Evolutionary conservation across 2,329 filamentous ascomycete genomes (phyloP), one percentile per base, ranked within the genome.

Genomic region (Ceratocystis colombiana): DNA sequence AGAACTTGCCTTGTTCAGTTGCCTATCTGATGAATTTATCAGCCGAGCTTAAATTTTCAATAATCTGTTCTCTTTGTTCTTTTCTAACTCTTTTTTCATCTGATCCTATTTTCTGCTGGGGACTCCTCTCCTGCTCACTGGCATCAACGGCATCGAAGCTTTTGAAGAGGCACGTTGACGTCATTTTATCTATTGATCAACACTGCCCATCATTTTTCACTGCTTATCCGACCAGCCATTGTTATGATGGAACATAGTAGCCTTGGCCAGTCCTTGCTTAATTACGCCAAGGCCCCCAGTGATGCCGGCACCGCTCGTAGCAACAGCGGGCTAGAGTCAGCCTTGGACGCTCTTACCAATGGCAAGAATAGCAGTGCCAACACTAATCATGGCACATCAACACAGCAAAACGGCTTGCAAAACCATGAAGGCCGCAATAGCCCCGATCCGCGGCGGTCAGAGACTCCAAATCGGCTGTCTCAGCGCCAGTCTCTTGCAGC

Each of bases 241-340:
- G 44, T 33, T 41, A 63, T 59, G 65, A 22, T 57, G 25, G 66
- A 67, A 33, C 61, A 67, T 20, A 17, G 28, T n/a, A 66, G 61
- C 25, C 62, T 67, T 5, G 66, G 66, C 41, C 62, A 50, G 15
- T 64, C 66, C 28, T 57, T 67, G 41, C 55, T 67, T 12, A 67
- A 53, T 33, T 67, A 67, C 41, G 66, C 66, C 45, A 64, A 64
- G 44, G 66, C 66, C 28, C 55, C 66, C 12, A 67, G 66, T 37
- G 62, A 64, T 10, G 66, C 62, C 22, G 66, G 66, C 37, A 64
- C 66, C 8, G 45, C 44, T 37, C 46, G 59, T 7, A 67, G 48
- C 22, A 62, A 46, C 5, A 67, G 50, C 46, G 66, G 62, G 17
- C 30, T 67, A 28, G 66, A 67, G 33, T 64, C 66, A 28, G 66